Evolutionary conservation across 805 yeast species (phyloP).

Genomic region (Candida maltosa): DNA sequence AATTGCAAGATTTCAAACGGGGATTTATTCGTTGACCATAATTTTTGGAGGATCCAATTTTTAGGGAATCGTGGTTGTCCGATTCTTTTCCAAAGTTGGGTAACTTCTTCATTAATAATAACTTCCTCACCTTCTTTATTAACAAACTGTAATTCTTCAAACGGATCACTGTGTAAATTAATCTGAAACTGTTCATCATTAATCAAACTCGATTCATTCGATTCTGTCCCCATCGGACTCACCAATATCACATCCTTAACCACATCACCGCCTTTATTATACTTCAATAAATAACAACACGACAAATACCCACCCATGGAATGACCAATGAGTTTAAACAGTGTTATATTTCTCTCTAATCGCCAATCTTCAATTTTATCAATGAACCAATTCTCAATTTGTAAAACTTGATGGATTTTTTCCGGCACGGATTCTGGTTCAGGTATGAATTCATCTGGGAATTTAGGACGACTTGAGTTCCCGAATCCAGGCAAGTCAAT

Average conservation of each 20-base stretch:
- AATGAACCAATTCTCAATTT: conserved; percentile 39
- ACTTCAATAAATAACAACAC: conserved; percentile 39
- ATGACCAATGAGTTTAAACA: conserved; percentile 34
- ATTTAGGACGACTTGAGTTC: conserved; percentile 37
- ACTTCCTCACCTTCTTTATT: conserved; percentile 15
- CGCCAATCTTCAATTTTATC: conserved; percentile 39
- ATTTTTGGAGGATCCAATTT: conserved; percentile 21
- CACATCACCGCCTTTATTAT: conserved; percentile 16
- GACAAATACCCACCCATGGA: conserved; percentile 43
- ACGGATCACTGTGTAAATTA: conserved; percentile 32
- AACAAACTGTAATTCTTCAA: conserved; percentile 22
- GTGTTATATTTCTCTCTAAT: conserved; percentile 13
- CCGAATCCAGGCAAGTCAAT: conserved; percentile 44
- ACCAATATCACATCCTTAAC: conserved; percentile 26
- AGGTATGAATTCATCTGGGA: conserved; percentile 26
- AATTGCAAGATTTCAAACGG: conserved; percentile 38
- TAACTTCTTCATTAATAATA: conserved; percentile 11
- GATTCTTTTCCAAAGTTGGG: conserved; percentile 26
- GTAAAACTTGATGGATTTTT: conserved; percentile 29
- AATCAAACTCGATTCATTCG: conserved; percentile 31
- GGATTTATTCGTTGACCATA: conserved; percentile 38
- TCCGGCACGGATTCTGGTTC: conserved; percentile 16
- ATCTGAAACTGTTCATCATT: conserved; percentile 26
- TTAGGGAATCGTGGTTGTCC: conserved; percentile 39
- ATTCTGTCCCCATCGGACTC: conserved; percentile 45